Conservation (phyloP, 2,329 filamentous ascomycete genomes). For the Colletotrichum karsti region DNA sequence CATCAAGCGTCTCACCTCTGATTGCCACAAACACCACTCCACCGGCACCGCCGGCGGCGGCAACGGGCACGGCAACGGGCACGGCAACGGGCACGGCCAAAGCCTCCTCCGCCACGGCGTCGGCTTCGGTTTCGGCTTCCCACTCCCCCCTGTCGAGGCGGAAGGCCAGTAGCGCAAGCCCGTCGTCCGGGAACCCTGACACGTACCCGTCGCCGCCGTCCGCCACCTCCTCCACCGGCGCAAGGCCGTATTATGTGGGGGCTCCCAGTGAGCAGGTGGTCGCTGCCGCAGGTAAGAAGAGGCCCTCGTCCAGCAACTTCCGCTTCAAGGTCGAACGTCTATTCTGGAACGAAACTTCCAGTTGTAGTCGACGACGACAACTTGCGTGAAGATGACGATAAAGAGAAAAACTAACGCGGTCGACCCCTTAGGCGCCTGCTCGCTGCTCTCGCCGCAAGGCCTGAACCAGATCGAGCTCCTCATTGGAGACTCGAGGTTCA, state of each 20-base stretch:
- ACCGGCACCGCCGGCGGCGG: not conserved
- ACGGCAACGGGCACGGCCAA: not conserved
- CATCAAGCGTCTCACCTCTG: not conserved
- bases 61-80: conserved; percentile 1
- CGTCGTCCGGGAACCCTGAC: conserved; percentile 14
- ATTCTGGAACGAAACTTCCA: not conserved
- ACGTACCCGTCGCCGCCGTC: conserved; percentile 17
- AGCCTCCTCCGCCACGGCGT: conserved; percentile 11
- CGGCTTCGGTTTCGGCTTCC: conserved; percentile 34
- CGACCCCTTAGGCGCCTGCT: conserved; percentile 2
- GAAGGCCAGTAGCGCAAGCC: conserved; percentile 18
- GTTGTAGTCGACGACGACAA: not conserved
- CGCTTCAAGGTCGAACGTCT: no score
- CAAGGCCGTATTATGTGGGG: conserved; percentile 15
- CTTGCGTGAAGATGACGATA: not conserved
- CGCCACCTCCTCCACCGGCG: conserved; percentile 15
- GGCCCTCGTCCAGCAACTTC: not conserved
- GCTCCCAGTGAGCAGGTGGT: conserved; percentile 3
- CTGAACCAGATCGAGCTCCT: conserved; percentile 16
- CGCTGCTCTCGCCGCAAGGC: conserved; percentile 15
- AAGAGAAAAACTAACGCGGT: not conserved
- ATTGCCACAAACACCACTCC: not conserved
- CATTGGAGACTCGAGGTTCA: conserved; percentile 20
- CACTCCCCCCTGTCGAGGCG: conserved; percentile 15
- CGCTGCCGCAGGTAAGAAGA: conserved; percentile 11